Percentiles rank a stretch among this genome's conserved stretches.
Evolutionary conservation across 208 protist species (phyloP).

Genomic region (Acanthamoeba sp.): DNA sequence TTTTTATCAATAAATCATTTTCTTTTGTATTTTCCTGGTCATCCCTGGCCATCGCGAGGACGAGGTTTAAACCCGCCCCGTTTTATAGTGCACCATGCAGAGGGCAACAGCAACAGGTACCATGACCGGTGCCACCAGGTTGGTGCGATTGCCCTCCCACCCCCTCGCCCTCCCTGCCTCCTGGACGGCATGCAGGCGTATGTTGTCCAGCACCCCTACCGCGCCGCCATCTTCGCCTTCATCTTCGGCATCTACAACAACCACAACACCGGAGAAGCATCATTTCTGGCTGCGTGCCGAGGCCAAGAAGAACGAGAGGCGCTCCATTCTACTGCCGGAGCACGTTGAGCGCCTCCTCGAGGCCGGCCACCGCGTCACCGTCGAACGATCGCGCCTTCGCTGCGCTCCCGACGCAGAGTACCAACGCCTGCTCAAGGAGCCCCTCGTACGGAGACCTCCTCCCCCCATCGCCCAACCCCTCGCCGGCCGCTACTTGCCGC

Average conservation of each 20-base stretch:
- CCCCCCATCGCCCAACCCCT: too few species aligned
- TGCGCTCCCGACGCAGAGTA: slow-evolving; percentile 15
- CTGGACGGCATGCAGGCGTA: background rate
- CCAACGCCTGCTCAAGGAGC: background rate
- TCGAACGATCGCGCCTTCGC: slow-evolving; percentile 7
- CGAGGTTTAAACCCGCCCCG: too few species aligned
- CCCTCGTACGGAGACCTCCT: background rate
- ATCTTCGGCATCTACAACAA: background rate
- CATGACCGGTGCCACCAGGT: too few species aligned
- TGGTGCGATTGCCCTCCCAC: too few species aligned
- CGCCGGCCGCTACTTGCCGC: too few species aligned
- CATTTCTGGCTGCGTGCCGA: slow-evolving; percentile 86
- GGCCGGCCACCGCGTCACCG: slow-evolving; percentile 19
- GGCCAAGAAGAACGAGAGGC: slow-evolving; percentile 85
- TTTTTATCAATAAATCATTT: too few species aligned
- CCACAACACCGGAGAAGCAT: background rate
- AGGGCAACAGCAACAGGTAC: background rate
- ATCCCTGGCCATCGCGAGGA: too few species aligned
- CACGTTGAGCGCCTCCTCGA: slow-evolving; percentile 21
- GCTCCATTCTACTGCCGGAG: slow-evolving; percentile 83
- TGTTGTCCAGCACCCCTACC: too few species aligned
- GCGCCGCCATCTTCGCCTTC: background rate
- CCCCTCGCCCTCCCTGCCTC: background rate
- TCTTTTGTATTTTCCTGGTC: too few species aligned
- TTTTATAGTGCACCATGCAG: background rate